Conservation (phyloP, 2,329 filamentous ascomycete species). For the Teratosphaeria nubilosa region DNA sequence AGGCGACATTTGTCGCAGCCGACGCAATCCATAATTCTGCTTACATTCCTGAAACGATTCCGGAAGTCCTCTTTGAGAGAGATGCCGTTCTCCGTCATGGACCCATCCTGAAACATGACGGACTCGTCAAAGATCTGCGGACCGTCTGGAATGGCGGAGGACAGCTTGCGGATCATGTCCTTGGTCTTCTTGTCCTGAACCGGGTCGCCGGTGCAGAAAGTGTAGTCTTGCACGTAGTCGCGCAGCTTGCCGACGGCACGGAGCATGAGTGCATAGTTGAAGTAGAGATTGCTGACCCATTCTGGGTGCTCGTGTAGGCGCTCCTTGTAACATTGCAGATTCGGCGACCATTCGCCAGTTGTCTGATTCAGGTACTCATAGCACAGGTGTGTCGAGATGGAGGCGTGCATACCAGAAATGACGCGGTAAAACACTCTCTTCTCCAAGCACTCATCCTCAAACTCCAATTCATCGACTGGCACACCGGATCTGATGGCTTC, state of each 20-base stretch:
- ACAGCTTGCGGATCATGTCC: slow-evolving; percentile 68
- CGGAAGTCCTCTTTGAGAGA: slow-evolving; percentile 94
- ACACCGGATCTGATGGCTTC: slow-evolving; percentile 40
- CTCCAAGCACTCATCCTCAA: slow-evolving; percentile 88
- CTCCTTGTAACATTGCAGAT: slow-evolving; percentile 76
- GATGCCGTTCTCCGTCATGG: slow-evolving; percentile 39
- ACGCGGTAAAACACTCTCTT: slow-evolving; percentile 98
- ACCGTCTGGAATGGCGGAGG: slow-evolving; percentile 55
- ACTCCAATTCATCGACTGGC: slow-evolving; percentile 56
- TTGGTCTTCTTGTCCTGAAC: slow-evolving; percentile 71
- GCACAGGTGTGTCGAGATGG: slow-evolving; percentile 92
- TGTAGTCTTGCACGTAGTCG: slow-evolving; percentile 71
- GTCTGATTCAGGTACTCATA: slow-evolving; percentile 94
- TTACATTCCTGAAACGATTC: slow-evolving; percentile 93
- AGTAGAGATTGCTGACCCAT: slow-evolving; percentile 93
- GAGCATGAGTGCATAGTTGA: slow-evolving; percentile 94
- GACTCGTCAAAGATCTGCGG: slow-evolving; percentile 85
- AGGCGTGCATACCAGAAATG: slow-evolving; percentile 95
- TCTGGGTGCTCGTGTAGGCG: slow-evolving; percentile 81
- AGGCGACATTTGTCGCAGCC: slow-evolving; percentile 97
- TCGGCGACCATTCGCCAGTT: slow-evolving; percentile 86
- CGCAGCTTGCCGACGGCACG: slow-evolving; percentile 85
- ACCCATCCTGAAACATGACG: slow-evolving; percentile 67
- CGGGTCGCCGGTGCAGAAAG: slow-evolving; percentile 81
- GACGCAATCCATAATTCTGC: slow-evolving; percentile 94